phyloP scores from a whole-genome alignment of 2,329 filamentous ascomycete species.

The Pyrenophora graminea region DNA sequence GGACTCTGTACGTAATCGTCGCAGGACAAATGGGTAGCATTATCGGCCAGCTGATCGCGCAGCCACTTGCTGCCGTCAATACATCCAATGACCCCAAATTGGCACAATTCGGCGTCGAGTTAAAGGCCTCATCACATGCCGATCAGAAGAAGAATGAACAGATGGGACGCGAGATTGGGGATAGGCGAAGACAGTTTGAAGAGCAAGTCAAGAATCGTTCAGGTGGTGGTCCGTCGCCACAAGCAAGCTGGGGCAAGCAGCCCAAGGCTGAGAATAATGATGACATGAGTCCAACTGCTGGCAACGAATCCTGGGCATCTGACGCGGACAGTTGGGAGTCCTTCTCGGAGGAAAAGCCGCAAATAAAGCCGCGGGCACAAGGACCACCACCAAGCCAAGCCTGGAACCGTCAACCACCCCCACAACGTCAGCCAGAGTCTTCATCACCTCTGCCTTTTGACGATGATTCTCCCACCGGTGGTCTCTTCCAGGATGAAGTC shows the following conservation, averaged over 20 bases:
- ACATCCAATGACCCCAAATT: slow-evolving; percentile 48
- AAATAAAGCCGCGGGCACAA: slow-evolving; percentile 14
- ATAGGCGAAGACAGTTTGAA: slow-evolving; percentile 26
- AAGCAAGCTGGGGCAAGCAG: slow-evolving; percentile 35
- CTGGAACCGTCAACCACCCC: slow-evolving; percentile 11
- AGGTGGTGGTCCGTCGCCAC: slow-evolving; percentile 45
- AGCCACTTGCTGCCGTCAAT: slow-evolving; percentile 39
- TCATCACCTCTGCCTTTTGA: slow-evolving; percentile 24
- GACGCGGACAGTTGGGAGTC: slow-evolving; percentile 17
- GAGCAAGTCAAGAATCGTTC: slow-evolving; percentile 24
- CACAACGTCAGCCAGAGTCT: slow-evolving; percentile 8
- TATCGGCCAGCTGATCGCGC: slow-evolving; percentile 40
- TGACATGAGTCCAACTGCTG: slow-evolving; percentile 51
- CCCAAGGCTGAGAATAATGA: slow-evolving; percentile 29
- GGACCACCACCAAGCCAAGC: slow-evolving; percentile 4
- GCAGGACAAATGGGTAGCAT: slow-evolving; percentile 40
- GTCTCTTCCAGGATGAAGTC: slow-evolving; percentile 40
- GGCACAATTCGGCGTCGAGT: slow-evolving; percentile 44
- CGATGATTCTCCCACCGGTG: slow-evolving; percentile 46
- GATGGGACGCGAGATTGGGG: slow-evolving; percentile 23
- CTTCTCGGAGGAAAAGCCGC: slow-evolving; percentile 19
- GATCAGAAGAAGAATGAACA: slow-evolving; percentile 17
- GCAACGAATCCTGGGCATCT: slow-evolving; percentile 42
- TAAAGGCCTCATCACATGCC: slow-evolving; percentile 33
- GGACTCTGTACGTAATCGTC: slow-evolving; percentile 31